A percentile compares a stretch with the other conserved stretches of the same genome.
Conservation (phyloP, 139 green algal genomes). For the Zygnema circumcarinatum region DNA sequence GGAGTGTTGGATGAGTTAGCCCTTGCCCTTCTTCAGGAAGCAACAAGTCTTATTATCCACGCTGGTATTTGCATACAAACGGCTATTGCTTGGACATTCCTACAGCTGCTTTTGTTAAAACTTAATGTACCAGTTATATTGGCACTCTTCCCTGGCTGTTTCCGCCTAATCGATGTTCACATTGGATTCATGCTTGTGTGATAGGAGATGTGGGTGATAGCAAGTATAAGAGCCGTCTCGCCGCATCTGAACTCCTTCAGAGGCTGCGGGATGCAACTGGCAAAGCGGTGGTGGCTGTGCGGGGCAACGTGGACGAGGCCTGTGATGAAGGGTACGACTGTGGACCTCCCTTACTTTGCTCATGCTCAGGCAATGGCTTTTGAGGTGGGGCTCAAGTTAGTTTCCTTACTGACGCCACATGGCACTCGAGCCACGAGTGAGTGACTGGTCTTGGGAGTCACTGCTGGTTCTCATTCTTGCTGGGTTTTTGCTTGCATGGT, state of each 20-base stretch:
- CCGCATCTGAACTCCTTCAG: neutral
- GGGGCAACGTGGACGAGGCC: slow-evolving; percentile 17
- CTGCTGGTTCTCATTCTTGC: too few species aligned
- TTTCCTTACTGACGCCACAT: neutral
- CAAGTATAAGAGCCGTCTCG: neutral
- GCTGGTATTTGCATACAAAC: too few species aligned
- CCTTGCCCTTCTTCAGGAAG: neutral
- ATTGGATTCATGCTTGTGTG: too few species aligned
- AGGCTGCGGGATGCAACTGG: neutral
- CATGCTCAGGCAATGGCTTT: neutral
- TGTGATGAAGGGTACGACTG: neutral
- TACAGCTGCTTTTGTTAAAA: too few species aligned
- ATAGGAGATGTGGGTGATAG: slow-evolving; percentile 40
- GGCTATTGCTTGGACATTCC: too few species aligned
- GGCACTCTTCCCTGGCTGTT: too few species aligned
- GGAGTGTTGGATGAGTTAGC: slow-evolving; percentile 15
- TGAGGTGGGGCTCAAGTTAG: neutral
- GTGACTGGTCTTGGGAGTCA: too few species aligned
- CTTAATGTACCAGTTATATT: too few species aligned
- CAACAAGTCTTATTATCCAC: slow-evolving; percentile 22
- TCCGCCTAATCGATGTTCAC: too few species aligned
- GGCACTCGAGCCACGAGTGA: neutral
- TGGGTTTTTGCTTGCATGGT: slow-evolving; percentile 10
- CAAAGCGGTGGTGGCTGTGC: slow-evolving; percentile 11
- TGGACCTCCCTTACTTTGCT: slow-evolving; percentile 8